Conservation (phyloP, 1,284 basidiomycete genomes). For the Flammula alnicola region DNA sequence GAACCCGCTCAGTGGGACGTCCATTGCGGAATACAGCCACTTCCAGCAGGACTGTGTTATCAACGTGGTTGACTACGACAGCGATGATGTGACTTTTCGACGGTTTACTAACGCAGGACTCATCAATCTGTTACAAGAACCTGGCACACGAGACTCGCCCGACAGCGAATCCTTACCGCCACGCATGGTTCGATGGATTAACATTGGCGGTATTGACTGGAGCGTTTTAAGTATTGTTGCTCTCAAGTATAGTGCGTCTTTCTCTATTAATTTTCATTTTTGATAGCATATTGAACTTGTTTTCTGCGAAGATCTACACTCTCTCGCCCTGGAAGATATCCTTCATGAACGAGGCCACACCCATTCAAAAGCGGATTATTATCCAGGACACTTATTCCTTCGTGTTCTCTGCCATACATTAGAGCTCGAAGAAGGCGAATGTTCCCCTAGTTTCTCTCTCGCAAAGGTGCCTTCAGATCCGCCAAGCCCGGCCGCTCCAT, state of each 20-base stretch:
- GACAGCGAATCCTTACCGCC: conserved; percentile 38
- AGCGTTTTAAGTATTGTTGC: conserved; percentile 68
- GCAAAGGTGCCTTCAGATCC: too few species aligned
- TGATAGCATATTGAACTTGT: background rate
- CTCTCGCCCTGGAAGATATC: conserved; percentile 72
- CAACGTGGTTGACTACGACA: conserved; percentile 65
- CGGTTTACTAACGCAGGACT: conserved; percentile 64
- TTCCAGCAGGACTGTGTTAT: conserved; percentile 65
- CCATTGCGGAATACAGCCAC: conserved; percentile 53
- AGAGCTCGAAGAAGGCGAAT: conserved; percentile 24
- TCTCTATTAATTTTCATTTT: background rate
- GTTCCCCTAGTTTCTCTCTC: too few species aligned
- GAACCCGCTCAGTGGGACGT: conserved; percentile 54
- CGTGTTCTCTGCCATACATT: conserved; percentile 64
- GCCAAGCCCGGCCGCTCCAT: background rate
- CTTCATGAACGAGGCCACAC: conserved; percentile 59
- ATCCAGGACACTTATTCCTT: conserved; percentile 69
- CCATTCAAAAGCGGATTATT: conserved; percentile 76
- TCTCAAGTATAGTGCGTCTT: conserved; percentile 58
- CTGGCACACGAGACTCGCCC: background rate
- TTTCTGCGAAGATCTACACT: conserved; percentile 58
- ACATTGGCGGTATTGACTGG: conserved; percentile 72
- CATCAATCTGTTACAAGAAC: conserved; percentile 47
- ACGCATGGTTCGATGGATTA: conserved; percentile 73
- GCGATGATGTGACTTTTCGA: conserved; percentile 51